phyloP scores from a whole-genome alignment of 306 rosid genomes.

The Fragaria ananassa region DNA sequence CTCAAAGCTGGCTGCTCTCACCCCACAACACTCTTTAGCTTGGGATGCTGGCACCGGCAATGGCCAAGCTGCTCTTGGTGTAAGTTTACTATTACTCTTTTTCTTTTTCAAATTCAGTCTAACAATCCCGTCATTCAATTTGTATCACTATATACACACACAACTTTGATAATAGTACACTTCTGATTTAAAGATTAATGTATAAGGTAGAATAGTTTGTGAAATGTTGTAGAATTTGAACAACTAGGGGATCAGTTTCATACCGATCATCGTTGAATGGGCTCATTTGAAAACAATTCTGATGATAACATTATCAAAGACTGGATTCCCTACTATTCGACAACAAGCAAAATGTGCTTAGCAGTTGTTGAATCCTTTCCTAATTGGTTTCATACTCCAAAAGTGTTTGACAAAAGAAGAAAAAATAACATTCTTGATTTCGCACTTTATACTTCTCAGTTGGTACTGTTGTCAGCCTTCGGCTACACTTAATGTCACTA shows the following conservation, averaged over 20 bases:
- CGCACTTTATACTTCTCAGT: not conserved
- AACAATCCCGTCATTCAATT: not conserved
- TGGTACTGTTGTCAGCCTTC: not conserved
- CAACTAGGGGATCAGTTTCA: not conserved
- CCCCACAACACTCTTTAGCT: conserved; percentile 31
- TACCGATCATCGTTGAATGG: not conserved
- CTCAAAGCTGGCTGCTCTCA: conserved; percentile 37
- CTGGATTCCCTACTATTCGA: not conserved
- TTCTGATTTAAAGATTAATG: not conserved
- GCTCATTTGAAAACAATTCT: not conserved
- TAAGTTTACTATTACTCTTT: conserved; percentile 2
- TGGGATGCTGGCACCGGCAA: conserved; percentile 46
- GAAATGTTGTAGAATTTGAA: not conserved
- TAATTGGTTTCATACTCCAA: not conserved
- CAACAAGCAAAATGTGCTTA: not conserved
- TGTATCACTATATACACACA: not conserved
- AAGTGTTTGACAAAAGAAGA: not conserved
- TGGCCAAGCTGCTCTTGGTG: conserved; percentile 48
- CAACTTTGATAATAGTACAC: not conserved
- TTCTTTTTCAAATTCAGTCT: not conserved
- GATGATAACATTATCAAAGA: not conserved
- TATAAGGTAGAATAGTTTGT: not conserved
- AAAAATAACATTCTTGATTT: not conserved
- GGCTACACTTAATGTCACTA: not conserved
- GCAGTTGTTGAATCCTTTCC: not conserved